Evolutionary conservation across 306 rosid genomes (phyloP).

Genomic region (Amphicarpaea edgeworthii): DNA sequence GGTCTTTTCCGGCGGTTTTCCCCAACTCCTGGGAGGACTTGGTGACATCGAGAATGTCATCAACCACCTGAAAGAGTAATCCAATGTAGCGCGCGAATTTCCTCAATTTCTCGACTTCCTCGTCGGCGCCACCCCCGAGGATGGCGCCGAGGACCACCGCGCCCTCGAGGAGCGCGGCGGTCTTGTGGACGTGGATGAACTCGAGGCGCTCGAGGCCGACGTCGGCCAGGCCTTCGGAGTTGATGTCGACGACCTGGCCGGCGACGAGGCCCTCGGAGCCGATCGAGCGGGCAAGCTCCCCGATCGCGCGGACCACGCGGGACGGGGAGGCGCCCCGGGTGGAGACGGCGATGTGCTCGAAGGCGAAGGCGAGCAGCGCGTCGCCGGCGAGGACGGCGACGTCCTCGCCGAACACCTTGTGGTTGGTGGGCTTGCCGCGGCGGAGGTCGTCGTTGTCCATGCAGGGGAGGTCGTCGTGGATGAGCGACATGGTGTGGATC

Average conservation of each 20-base stretch:
- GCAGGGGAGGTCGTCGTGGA: slow-evolving; percentile 90
- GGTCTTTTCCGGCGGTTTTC: slow-evolving; percentile 86
- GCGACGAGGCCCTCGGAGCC: slow-evolving; percentile 82
- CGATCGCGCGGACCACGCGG: slow-evolving; percentile 61
- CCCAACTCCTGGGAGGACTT: slow-evolving; percentile 83
- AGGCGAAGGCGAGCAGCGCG: slow-evolving; percentile 70
- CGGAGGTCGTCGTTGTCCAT: slow-evolving; percentile 95
- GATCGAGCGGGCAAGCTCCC: slow-evolving; percentile 69
- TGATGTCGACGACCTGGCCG: slow-evolving; percentile 76
- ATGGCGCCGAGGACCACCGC: slow-evolving; percentile 77
- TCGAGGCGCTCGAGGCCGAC: slow-evolving; percentile 72
- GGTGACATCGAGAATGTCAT: slow-evolving; percentile 85
- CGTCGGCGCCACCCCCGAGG: slow-evolving; percentile 75
- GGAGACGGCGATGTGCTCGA: slow-evolving; percentile 73
- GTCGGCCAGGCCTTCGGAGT: slow-evolving; percentile 64
- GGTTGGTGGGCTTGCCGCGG: slow-evolving; percentile 85
- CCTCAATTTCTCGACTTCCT: slow-evolving; percentile 66
- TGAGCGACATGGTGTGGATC: slow-evolving; percentile 93
- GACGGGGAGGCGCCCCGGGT: slow-evolving; percentile 56
- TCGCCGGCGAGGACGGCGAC: slow-evolving; percentile 88
- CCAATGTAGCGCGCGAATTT: slow-evolving; percentile 76
- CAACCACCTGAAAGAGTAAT: slow-evolving; percentile 84
- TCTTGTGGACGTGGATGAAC: slow-evolving; percentile 77
- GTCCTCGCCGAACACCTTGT: slow-evolving; percentile 86
- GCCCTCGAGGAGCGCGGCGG: slow-evolving; percentile 71